phyloP scores from a whole-genome alignment of 2,329 filamentous ascomycete genomes.

The Arthrinium phaeospermum region DNA sequence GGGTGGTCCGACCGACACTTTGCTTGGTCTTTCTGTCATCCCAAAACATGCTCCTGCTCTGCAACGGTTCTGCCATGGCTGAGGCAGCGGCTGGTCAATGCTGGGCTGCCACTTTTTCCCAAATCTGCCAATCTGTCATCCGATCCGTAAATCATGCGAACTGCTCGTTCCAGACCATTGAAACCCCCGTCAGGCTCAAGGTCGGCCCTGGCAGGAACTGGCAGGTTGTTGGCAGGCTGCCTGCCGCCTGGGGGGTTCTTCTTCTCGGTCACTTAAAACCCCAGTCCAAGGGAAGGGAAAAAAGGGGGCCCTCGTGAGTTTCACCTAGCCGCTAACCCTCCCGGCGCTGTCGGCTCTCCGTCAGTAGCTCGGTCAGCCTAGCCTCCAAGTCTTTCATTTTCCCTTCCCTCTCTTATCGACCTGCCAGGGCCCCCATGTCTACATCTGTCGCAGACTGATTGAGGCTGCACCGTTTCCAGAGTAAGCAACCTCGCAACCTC shows the following conservation, averaged over 20 bases:
- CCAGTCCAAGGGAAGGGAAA: background rate
- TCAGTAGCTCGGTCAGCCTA: conserved; percentile 1
- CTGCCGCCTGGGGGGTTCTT: background rate
- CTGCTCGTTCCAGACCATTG: conserved; percentile 12
- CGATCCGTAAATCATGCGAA: conserved; percentile 8
- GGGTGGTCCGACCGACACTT: background rate
- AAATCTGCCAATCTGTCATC: background rate
- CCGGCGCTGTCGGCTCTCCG: conserved; percentile 1
- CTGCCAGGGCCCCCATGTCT: conserved; percentile 11
- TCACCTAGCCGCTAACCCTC: conserved; percentile 11
- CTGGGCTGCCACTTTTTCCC: background rate
- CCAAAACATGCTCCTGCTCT: background rate
- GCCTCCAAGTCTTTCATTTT: background rate
- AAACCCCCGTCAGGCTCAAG: background rate
- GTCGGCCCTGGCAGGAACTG: background rate
- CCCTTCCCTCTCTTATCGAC: background rate
- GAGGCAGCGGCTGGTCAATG: conserved; percentile 6
- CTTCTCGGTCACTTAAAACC: background rate
- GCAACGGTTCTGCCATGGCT: background rate
- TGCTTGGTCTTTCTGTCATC: background rate
- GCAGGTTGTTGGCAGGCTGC: background rate
- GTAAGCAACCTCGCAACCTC: conserved; percentile 13
- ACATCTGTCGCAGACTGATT: conserved; percentile 13
- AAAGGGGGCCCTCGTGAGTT: conserved; percentile 5
- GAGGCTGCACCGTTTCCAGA: background rate